Percentiles rank a stretch among this genome's conserved stretches.
Conservation (phyloP, 768 basidiomycete genomes). For the Leccinum olivaceopallidum region DNA sequence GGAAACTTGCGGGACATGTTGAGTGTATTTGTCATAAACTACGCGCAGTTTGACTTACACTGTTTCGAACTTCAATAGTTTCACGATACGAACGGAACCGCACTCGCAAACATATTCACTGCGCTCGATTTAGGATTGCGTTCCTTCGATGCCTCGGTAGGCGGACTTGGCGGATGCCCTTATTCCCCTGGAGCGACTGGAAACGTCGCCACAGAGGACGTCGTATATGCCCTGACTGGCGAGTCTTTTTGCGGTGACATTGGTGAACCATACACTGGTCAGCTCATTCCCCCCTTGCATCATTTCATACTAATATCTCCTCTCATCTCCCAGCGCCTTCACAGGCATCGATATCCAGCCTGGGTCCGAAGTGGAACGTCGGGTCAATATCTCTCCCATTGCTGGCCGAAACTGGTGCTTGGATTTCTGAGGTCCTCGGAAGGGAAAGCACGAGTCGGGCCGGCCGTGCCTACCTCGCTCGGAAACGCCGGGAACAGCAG, state of each 20-base stretch:
- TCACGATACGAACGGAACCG: slow-evolving; percentile 90
- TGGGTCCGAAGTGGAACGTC: slow-evolving; percentile 28
- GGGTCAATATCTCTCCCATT: slow-evolving; percentile 59
- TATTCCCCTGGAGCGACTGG: slow-evolving; percentile 96
- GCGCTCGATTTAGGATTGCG: slow-evolving; percentile 74
- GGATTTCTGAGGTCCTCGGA: slow-evolving; percentile 73
- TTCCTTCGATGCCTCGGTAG: slow-evolving; percentile 82
- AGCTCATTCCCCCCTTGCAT: not conserved
- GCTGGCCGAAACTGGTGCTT: slow-evolving; percentile 75
- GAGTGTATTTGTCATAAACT: slow-evolving; percentile 36
- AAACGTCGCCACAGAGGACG: slow-evolving; percentile 92
- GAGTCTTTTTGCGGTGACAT: slow-evolving; percentile 54
- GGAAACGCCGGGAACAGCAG: slow-evolving; percentile 38
- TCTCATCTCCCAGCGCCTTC: not conserved
- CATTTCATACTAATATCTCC: not conserved
- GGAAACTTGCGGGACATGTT: slow-evolving; percentile 65
- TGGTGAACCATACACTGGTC: slow-evolving; percentile 34
- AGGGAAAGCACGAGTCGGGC: slow-evolving; percentile 74
- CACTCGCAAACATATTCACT: slow-evolving; percentile 70
- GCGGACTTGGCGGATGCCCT: slow-evolving; percentile 92
- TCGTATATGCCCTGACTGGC: slow-evolving; percentile 77
- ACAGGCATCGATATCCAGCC: not conserved
- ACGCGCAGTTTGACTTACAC: not conserved
- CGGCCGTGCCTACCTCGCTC: slow-evolving; percentile 67
- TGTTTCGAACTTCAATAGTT: slow-evolving; percentile 45